A percentile compares a stretch with the other conserved stretches of the same genome.
Conservation (phyloP, 257 asterid genomes). For the Penstemon eatonii region DNA sequence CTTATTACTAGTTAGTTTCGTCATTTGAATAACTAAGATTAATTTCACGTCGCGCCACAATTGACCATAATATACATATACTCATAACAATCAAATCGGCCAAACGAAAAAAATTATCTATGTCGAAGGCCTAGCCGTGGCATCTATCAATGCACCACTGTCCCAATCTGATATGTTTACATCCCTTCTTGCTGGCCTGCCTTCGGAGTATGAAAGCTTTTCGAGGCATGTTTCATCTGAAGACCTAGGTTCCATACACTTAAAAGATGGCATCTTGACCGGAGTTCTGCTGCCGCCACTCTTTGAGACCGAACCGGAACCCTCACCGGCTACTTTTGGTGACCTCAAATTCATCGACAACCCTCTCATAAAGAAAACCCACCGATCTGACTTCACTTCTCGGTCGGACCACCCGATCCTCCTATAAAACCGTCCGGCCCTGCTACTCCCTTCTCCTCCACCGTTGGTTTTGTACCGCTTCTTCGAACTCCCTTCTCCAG, state of each 20-base stretch:
- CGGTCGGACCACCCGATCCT: conserved; percentile 46
- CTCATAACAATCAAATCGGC: not conserved
- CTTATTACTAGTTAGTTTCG: too few species aligned
- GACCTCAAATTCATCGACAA: conserved; percentile 45
- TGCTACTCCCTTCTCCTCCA: conserved; percentile 54
- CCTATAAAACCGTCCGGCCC: conserved; percentile 38
- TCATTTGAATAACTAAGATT: too few species aligned
- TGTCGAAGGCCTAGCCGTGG: not conserved
- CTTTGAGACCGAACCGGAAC: conserved; percentile 29
- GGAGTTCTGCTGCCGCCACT: conserved; percentile 28
- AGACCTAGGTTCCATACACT: conserved; percentile 60
- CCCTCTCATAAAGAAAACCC: conserved; percentile 57
- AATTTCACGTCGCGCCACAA: not conserved
- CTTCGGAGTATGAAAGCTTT: not conserved
- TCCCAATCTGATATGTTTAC: too few species aligned
- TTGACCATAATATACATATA: not conserved
- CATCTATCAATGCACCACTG: too few species aligned
- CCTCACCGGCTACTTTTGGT: conserved; percentile 50
- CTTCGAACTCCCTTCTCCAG: conserved; percentile 47
- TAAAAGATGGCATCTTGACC: conserved; percentile 61
- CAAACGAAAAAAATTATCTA: not conserved
- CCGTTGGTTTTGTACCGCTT: conserved; percentile 46
- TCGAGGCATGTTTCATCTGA: conserved; percentile 49
- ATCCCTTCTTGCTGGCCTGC: too few species aligned
- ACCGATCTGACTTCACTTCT: conserved; percentile 59